Evolutionary conservation across 164 flowering plant genomes (phyloP), one percentile per base, ranked within the genome.

Genomic region (Liquidambar formosana): DNA sequence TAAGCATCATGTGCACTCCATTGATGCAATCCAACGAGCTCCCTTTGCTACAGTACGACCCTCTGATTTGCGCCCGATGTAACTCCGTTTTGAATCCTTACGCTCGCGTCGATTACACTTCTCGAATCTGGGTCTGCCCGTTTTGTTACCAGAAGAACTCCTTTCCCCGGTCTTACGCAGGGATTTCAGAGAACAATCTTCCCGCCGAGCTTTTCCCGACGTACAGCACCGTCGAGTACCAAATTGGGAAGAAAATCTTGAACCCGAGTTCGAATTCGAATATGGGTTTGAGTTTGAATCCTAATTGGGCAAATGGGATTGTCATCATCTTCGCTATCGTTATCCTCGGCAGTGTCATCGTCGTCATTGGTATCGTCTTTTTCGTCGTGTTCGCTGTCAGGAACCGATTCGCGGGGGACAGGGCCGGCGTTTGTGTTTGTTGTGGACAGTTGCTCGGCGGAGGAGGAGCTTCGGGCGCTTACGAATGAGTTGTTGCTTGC

Each of bases 131-230:
- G 99, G 38, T 71, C 45, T 95, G 97, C 84, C 89, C 97, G 22
- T 93, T 95, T 69, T 93, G 99, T 66, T 69, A 70, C 69, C 77
- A 14, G 12, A 83, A 71, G 57, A 95, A 93, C 33, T 27, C 76
- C 0, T 95, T 92, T 54, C 97, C 99, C 3, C 76, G 78, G 15
- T 81, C 94, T 3, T 88, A 92, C 64, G 58, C 77, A 26, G 89
- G 83, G 11, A 81, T 91, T 66, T 86, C 86, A 6, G 97, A 94
- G 63, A 79, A 86, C 71, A 91, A 85, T 64, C 83, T 95, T 13
- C 99, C 99, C 0, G 94, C 99, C 12, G 97, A 93, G 85, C 89
- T 93, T 23, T 92, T 92, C 68, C 99, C 99, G 8, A 91, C 96
- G 15, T 87, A 91, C 76, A 84, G 88, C 72, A 79, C 94, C 8